phyloP scores from a whole-genome alignment of 805 yeast species.

The Metschnikowia shivogae region DNA sequence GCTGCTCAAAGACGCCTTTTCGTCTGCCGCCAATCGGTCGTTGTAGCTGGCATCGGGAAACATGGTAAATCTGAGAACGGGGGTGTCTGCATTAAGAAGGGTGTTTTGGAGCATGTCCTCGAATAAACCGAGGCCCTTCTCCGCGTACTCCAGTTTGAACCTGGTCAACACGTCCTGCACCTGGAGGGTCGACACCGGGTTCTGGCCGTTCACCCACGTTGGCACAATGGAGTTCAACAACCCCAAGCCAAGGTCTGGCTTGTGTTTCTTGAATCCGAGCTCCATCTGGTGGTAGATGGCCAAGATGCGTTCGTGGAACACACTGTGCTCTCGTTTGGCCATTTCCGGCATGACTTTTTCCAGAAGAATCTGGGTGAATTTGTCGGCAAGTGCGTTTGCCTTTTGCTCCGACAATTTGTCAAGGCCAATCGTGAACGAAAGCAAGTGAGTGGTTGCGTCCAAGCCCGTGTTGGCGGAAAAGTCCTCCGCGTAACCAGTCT shows the following conservation, averaged over 20 bases:
- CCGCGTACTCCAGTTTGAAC: constrained; percentile 59
- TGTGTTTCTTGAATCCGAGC: constrained; percentile 76
- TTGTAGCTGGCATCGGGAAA: constrained; percentile 60
- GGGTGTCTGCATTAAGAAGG: constrained; percentile 42
- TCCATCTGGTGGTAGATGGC: constrained; percentile 90
- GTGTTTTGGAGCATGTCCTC: constrained; percentile 52
- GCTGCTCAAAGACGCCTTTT: constrained; percentile 44
- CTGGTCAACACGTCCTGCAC: constrained; percentile 56
- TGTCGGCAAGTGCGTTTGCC: constrained; percentile 44
- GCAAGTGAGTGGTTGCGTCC: constrained; percentile 72
- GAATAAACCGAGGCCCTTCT: constrained; percentile 51
- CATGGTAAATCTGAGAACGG: constrained; percentile 73
- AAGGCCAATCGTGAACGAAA: constrained; percentile 79
- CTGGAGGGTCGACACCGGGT: constrained; percentile 65
- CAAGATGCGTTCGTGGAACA: constrained; percentile 49
- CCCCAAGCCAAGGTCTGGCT: constrained; percentile 84
- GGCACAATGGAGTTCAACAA: constrained; percentile 72
- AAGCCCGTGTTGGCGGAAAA: constrained; percentile 84
- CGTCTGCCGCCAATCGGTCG: constrained; percentile 49
- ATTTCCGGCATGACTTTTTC: constrained; percentile 36
- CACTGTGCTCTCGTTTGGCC: constrained; percentile 16
- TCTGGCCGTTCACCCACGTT: constrained; percentile 78
- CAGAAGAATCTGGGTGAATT: constrained; percentile 45
- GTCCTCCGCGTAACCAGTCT: constrained; percentile 79
- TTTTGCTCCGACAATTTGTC: constrained; percentile 60